Base-by-base conservation (phyloP, 352 stramenopile genomes). In the Phytophthora idaei region DNA sequence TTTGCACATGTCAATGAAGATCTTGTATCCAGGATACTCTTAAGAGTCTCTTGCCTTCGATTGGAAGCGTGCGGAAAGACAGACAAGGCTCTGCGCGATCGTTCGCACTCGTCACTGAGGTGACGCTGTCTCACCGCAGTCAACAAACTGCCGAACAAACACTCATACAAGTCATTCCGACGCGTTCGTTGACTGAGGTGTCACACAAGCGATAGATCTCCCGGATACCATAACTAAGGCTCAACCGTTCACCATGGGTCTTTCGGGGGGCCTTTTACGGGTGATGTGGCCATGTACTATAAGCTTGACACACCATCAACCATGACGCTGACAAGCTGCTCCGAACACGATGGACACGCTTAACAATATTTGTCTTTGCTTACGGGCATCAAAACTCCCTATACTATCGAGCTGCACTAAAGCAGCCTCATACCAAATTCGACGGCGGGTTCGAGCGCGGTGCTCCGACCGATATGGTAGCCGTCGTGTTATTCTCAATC, bases 341-440 rank as follows among this genome's bases (percentile, higher is more conserved):
- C 17, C 9, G 10, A 60, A 32, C 27, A 41, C 27, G 39, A 27
- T 27, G 4, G 34, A 37, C 34, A 57, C 39, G 37, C 11, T 42
- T 41, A 62, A 62, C 17, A 54, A 62, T 55, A 41, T 29, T n/a
- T 47, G 11, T 51, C 39, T 55, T 51, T 51, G 9, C 28, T 50
- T 31, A 31, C 49, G 41, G 48, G 32, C 34, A 27, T 53, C 17
- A 62, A 64, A 67, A 59, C 15, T 72, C 14, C 48, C 27, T 61
- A 66, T 59, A 64, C 34, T 64, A 58, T 62, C 41, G n/a, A 15
- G 31, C 42, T 55, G 39, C 31, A 27, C 41, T 36, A 28, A 31
- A 36, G 34, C 44, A 61, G 36, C 59, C 28, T 73, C 49, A 77
- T 57, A 77, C 69, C 46, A 77, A 60, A 51, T 77, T 71, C 27